A percentile compares a stretch with the other conserved stretches of the same genome.
phyloP scores from a whole-genome alignment of 805 yeast species.

The Jamesozyma gamospora region DNA sequence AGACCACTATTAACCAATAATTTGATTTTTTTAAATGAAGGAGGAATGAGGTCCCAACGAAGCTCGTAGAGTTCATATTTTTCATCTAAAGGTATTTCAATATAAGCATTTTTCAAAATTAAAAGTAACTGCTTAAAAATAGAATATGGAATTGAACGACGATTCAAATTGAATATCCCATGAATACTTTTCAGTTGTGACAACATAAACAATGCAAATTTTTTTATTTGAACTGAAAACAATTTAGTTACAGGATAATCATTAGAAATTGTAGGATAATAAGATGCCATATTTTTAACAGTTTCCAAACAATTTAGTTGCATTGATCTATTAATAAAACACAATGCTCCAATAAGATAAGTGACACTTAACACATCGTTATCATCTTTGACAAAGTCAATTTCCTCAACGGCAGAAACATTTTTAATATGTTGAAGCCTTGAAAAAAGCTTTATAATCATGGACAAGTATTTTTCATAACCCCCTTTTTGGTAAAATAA shows the following conservation, averaged over 20 bases:
- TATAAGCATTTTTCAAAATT: conserved; percentile 36
- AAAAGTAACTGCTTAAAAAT: conserved; percentile 39
- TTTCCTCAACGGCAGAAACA: conserved; percentile 28
- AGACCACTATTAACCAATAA: conserved; percentile 23
- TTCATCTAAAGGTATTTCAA: conserved; percentile 18
- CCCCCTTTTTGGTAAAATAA: conserved; percentile 46
- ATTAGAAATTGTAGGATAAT: conserved; percentile 14
- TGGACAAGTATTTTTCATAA: conserved; percentile 23
- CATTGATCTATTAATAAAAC: conserved; percentile 38
- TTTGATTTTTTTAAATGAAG: conserved; percentile 17
- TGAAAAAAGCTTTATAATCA: conserved; percentile 16
- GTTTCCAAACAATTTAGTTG: conserved; percentile 29
- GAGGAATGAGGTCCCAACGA: conserved; percentile 24
- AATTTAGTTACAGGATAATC: conserved; percentile 19
- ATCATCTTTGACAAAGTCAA: conserved; percentile 30
- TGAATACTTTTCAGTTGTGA: conserved; percentile 12
- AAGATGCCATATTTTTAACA: conserved; percentile 15
- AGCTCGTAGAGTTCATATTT: conserved; percentile 16
- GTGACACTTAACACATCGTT: conserved; percentile 31
- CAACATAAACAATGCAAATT: conserved; percentile 16
- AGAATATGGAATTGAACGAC: conserved; percentile 27
- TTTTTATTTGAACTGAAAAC: conserved; percentile 16
- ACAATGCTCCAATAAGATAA: conserved; percentile 35
- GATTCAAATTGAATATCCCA: conserved; percentile 20
- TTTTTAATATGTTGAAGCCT: conserved; percentile 17